Evolutionary conservation across 2,329 filamentous ascomycete genomes (phyloP).

Genomic region (Xylariales sp.): DNA sequence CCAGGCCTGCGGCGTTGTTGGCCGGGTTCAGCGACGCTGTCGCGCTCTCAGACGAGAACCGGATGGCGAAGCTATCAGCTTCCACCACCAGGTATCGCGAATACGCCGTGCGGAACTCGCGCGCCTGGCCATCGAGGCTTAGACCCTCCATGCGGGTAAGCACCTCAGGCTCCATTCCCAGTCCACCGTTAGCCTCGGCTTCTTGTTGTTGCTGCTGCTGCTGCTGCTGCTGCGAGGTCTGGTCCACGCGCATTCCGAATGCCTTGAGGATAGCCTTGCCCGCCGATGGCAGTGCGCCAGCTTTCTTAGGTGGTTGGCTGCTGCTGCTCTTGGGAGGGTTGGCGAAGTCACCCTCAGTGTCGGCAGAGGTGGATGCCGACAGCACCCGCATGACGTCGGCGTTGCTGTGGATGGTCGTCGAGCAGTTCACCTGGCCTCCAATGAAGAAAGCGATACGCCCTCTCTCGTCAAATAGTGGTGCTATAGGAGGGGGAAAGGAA

Average conservation of each 20-base stretch:
- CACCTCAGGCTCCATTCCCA: constrained; percentile 19
- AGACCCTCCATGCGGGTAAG: constrained; percentile 20
- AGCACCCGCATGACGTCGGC: constrained; percentile 35
- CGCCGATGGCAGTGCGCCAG: not conserved
- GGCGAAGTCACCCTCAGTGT: constrained; percentile 9
- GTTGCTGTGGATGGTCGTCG: constrained; percentile 35
- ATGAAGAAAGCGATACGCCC: constrained; percentile 36
- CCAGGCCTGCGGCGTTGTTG: constrained; percentile 14
- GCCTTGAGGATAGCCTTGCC: constrained; percentile 7
- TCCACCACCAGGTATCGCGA: constrained; percentile 21
- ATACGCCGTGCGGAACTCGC: constrained; percentile 23
- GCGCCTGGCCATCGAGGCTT: constrained; percentile 18
- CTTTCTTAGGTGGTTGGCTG: not conserved
- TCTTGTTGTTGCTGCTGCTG: no score
- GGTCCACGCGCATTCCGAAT: constrained; percentile 3
- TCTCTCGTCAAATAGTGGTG: constrained; percentile 31
- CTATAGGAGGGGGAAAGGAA: no score
- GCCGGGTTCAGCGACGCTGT: constrained; percentile 17
- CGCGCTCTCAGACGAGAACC: constrained; percentile 20
- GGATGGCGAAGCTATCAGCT: constrained; percentile 16
- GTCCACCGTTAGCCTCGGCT: constrained; percentile 4
- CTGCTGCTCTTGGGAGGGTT: not conserved
- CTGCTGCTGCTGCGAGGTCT: no score
- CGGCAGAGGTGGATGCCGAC: constrained; percentile 15
- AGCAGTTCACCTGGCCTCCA: constrained; percentile 40